Evolutionary conservation across 495 filamentous ascomycete species (phyloP).

Genomic region (Staphylotrichum tortipilum): DNA sequence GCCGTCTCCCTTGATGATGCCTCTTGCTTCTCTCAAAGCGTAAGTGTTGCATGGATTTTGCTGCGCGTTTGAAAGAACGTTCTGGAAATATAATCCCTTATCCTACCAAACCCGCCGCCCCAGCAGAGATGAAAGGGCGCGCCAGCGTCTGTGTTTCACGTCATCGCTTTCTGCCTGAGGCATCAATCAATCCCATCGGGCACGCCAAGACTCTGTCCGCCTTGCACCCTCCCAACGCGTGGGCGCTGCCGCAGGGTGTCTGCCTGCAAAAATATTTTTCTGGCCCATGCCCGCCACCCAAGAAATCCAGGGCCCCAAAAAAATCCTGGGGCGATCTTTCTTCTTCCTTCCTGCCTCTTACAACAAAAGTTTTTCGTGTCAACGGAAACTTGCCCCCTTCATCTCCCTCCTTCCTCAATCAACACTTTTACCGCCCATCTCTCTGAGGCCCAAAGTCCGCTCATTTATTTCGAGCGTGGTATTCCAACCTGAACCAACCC

Average conservation of each 20-base stretch:
- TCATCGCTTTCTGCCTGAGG: too few relatives aligned
- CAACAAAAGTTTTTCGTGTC: constrained; percentile 12
- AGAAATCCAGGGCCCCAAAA: not conserved
- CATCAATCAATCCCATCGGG: not conserved
- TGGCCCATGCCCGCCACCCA: constrained; percentile 1
- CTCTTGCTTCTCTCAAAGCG: too few relatives aligned
- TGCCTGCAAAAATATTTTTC: constrained; percentile 10
- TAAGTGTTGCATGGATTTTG: too few relatives aligned
- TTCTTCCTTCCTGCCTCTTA: constrained; percentile 1
- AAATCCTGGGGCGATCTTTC: constrained; percentile 8
- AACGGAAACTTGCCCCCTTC: constrained; percentile 5
- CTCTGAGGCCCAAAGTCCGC: constrained; percentile 6
- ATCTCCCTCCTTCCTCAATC: not conserved
- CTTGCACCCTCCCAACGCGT: not conserved
- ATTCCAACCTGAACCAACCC: not conserved
- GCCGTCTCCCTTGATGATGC: too few relatives aligned
- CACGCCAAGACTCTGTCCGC: not conserved
- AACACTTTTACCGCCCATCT: constrained; percentile 1
- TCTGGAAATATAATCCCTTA: too few relatives aligned
- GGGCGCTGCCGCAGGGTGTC: constrained; percentile 1
- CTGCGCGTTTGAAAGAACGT: too few relatives aligned
- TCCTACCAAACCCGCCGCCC: too few relatives aligned
- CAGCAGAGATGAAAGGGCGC: too few relatives aligned
- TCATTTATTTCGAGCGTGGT: constrained; percentile 7
- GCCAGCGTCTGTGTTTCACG: too few relatives aligned